phyloP scores from a whole-genome alignment of 1,284 basidiomycete species.

The Athelia psychrophila region DNA sequence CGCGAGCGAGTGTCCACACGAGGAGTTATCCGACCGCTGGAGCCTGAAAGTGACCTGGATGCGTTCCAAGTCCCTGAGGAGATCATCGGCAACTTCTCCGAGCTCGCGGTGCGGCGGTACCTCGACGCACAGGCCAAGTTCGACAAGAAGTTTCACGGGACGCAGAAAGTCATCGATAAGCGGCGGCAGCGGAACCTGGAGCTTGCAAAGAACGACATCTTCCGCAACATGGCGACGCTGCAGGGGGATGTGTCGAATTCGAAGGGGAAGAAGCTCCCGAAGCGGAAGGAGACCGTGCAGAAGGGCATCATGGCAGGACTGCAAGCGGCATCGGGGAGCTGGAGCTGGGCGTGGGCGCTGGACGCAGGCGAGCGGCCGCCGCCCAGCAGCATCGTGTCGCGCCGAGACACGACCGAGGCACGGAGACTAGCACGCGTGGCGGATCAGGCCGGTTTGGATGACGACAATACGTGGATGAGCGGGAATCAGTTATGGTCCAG shows the following conservation, averaged over 20 bases:
- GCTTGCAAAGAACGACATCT: slow-evolving; percentile 54
- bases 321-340: slow-evolving; percentile 44
- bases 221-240: slow-evolving; percentile 44
- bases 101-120: slow-evolving; percentile 63
- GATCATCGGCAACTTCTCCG: slow-evolving; percentile 68
- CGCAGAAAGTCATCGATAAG: slow-evolving; percentile 56
- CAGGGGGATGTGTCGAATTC: slow-evolving; percentile 26
- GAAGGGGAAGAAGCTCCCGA: slow-evolving; percentile 18
- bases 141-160: slow-evolving; percentile 59
- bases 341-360: slow-evolving; percentile 76
- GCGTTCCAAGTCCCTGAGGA: slow-evolving; percentile 64
- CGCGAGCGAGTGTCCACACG: slow-evolving; percentile 83
- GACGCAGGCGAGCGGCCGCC: slow-evolving; percentile 75
- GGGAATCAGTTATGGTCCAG: slow-evolving; percentile 71
- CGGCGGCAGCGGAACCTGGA: slow-evolving; percentile 57
- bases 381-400: slow-evolving; percentile 76
- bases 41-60: slow-evolving; percentile 62
- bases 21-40: slow-evolving; percentile 79
- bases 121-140: slow-evolving; percentile 54
- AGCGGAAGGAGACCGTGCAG: slow-evolving; percentile 17
- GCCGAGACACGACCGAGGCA: slow-evolving; percentile 76
- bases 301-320: slow-evolving; percentile 48
- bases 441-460: slow-evolving; percentile 57
- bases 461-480: slow-evolving; percentile 49
- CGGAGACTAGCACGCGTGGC: slow-evolving; percentile 65